A percentile compares a stretch with the other conserved stretches of the same genome.
Evolutionary conservation across 345 rosid genomes (phyloP).

Genomic region (Limnanthes douglasii): DNA sequence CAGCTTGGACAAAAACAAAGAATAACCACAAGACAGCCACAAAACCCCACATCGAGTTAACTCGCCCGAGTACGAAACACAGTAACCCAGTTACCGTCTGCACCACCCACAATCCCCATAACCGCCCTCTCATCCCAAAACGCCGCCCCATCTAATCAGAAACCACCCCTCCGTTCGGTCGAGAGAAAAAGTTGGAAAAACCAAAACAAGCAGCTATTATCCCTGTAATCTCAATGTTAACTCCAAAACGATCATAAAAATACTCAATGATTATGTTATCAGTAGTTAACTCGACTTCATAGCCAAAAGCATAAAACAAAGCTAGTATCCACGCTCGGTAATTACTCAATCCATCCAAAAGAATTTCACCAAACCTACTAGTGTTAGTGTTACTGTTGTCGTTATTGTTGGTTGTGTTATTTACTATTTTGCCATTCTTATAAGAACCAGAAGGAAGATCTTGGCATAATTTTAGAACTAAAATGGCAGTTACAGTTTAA

Average conservation of each 20-base stretch:
- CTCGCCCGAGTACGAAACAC: slow-evolving; percentile 48
- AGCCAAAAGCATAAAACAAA: slow-evolving; percentile 40
- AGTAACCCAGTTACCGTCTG: slow-evolving; percentile 51
- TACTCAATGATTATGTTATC: slow-evolving; percentile 62
- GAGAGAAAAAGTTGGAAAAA: slow-evolving; percentile 37
- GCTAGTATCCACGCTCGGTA: slow-evolving; percentile 77
- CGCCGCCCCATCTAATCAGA: slow-evolving; percentile 40
- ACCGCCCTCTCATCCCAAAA: slow-evolving; percentile 68
- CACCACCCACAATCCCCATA: slow-evolving; percentile 70
- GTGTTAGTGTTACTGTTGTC: no score
- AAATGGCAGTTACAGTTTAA: slow-evolving; percentile 30
- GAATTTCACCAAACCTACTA: slow-evolving; percentile 16
- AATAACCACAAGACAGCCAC: slow-evolving; percentile 41
- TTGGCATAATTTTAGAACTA: slow-evolving; percentile 43
- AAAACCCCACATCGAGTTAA: slow-evolving; percentile 38
- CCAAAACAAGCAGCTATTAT: slow-evolving; percentile 57
- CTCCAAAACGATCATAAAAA: slow-evolving; percentile 56
- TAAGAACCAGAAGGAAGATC: slow-evolving; percentile 48
- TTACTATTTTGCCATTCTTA: no score
- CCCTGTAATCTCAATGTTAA: slow-evolving; percentile 52
- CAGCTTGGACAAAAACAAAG: slow-evolving; percentile 67
- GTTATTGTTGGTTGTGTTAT: background rate
- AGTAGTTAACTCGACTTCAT: slow-evolving; percentile 64
- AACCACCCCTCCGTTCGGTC: slow-evolving; percentile 64
- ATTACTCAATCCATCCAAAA: slow-evolving; percentile 36